Percentiles rank a stretch among this genome's conserved stretches.
phyloP scores from a whole-genome alignment of 371 early-diverging fungal species.

The Rhizomucor pusillus region DNA sequence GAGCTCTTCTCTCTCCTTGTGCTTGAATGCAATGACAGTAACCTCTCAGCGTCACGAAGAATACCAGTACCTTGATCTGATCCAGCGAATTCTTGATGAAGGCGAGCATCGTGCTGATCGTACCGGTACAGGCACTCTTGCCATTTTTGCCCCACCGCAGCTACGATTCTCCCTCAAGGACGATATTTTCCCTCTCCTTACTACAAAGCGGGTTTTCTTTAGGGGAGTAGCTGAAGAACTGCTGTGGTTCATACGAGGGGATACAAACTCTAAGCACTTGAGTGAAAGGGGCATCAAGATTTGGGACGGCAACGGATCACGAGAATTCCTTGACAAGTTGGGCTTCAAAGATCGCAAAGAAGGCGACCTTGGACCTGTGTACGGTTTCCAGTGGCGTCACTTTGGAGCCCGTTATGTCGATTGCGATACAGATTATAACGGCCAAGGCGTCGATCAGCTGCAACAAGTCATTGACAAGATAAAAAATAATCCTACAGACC shows the following conservation, averaged over 20 bases:
- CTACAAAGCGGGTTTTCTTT: constrained; percentile 95
- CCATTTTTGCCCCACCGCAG: constrained; percentile 93
- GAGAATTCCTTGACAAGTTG: constrained; percentile 86
- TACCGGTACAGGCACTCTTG: constrained; percentile 96
- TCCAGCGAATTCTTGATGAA: constrained; percentile 73
- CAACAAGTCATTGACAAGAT: constrained; percentile 87
- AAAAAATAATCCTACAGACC: constrained; percentile 83
- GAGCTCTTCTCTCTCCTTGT: no score
- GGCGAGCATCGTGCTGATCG: constrained; percentile 89
- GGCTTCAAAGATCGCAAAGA: constrained; percentile 82
- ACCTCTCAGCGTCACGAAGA: constrained; percentile 68
- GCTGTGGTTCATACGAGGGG: constrained; percentile 96
- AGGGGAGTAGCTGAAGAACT: constrained; percentile 96
- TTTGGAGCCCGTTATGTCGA: constrained; percentile 96
- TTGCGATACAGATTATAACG: constrained; percentile 88
- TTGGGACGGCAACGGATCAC: constrained; percentile 98
- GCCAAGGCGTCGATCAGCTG: constrained; percentile 96
- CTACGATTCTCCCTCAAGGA: constrained; percentile 87
- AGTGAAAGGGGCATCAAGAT: constrained; percentile 88
- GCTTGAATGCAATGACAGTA: no score
- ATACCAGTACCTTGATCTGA: constrained; percentile 87
- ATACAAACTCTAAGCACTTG: constrained; percentile 86
- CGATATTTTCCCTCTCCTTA: constrained; percentile 89
- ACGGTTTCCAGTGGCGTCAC: constrained; percentile 99
- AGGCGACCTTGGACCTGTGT: constrained; percentile 99